Percentiles rank a stretch among this genome's conserved stretches.
Evolutionary conservation across 1,139 yeast species (phyloP).

Genomic region (Yamadazyma dendronema): DNA sequence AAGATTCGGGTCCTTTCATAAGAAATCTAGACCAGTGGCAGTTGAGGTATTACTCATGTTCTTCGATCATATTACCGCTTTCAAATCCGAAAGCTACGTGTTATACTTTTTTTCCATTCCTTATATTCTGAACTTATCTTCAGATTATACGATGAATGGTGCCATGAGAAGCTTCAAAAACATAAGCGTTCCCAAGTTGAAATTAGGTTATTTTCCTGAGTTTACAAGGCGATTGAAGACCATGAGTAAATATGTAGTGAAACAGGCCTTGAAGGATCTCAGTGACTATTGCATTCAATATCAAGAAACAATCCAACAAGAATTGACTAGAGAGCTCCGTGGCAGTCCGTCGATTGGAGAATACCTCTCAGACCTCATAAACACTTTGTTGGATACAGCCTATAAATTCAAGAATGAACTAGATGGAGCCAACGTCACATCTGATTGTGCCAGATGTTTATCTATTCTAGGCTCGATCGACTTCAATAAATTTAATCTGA

Average conservation of each 20-base stretch:
- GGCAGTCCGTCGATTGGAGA: constrained; percentile 27
- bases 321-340: constrained; percentile 19
- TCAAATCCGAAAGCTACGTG: constrained; percentile 36
- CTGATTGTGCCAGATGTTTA: constrained; percentile 64
- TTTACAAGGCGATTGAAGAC: constrained; percentile 57
- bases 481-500: constrained; percentile 55
- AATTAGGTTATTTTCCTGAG: constrained; percentile 42
- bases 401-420: constrained; percentile 49
- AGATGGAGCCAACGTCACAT: constrained; percentile 46
- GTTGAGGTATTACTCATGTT: constrained; percentile 42
- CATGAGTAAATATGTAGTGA: constrained; percentile 73
- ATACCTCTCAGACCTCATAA: constrained; percentile 44
- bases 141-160: constrained; percentile 22
- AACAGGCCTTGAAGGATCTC: constrained; percentile 74
- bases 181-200: constrained; percentile 24
- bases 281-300: constrained; percentile 47
- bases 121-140: constrained; percentile 38
- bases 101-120: constrained; percentile 52
- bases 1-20: constrained; percentile 54
- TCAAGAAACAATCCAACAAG: constrained; percentile 47
- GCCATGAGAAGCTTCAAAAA: constrained; percentile 21
- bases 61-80: constrained; percentile 26
- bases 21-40: constrained; percentile 46
- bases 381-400: constrained; percentile 58
- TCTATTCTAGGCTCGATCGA: constrained; percentile 82